A percentile compares a stretch with the other conserved stretches of the same genome.
phyloP scores from a whole-genome alignment of 1,284 basidiomycete genomes.

The Omphalotus olearius region DNA sequence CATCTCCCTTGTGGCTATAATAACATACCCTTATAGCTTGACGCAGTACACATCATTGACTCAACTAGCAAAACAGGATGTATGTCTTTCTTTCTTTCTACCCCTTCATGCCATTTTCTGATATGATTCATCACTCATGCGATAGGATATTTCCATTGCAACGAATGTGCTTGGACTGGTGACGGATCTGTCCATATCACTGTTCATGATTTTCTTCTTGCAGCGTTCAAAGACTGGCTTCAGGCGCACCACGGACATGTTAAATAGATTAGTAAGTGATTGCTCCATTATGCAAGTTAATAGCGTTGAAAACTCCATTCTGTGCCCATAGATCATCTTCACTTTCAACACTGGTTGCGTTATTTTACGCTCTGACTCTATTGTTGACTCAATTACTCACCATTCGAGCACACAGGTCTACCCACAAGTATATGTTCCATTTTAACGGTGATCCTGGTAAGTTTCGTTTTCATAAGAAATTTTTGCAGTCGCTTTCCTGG shows the following conservation, averaged over 20 bases:
- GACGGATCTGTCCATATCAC: conserved; percentile 11
- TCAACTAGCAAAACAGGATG: conserved; percentile 4
- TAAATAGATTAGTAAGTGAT: conserved; percentile 14
- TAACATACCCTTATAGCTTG: not conserved
- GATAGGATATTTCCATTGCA: conserved; percentile 8
- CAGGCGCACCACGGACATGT: conserved; percentile 12
- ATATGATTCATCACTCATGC: too few species aligned
- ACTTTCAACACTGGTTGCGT: conserved; percentile 13
- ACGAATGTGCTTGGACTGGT: conserved; percentile 7
- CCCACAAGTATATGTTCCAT: conserved; percentile 12
- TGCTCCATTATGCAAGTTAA: not conserved
- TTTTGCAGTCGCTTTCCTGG: not conserved
- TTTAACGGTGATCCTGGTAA: conserved; percentile 11
- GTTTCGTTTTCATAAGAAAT: not conserved
- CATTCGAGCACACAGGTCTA: conserved; percentile 7
- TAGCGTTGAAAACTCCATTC: not conserved
- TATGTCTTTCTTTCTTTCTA: not conserved
- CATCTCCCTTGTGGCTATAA: not conserved
- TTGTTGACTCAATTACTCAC: not conserved
- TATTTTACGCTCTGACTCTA: not conserved
- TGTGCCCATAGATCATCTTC: conserved; percentile 12
- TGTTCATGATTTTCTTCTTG: conserved; percentile 12
- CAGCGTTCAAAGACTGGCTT: conserved; percentile 14
- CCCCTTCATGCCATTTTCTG: not conserved
- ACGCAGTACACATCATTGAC: conserved; percentile 6